Base-by-base conservation (phyloP, 345 rosid species). In the Arabidopsis arenosa region DNA sequence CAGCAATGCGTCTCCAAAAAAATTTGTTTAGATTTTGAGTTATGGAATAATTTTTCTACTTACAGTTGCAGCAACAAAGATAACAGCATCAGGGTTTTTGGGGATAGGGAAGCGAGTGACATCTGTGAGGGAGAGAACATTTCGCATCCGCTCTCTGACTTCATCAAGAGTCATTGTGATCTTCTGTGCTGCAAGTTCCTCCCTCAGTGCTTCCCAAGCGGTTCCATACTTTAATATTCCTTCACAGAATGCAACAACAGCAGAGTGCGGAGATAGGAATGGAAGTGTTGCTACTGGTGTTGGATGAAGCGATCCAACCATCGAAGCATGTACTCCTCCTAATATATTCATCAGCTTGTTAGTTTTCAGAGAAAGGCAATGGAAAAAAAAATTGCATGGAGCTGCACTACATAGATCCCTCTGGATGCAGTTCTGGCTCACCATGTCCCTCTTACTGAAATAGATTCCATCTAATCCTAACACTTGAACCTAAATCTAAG, bases 321-420 rank as follows among this genome's bases (percentile, higher is more conserved):
- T 92, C 66, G 98, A 96, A 80, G 99, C 97, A 81, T 92, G 98
- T 9, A 95, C 99, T 83, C 99, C 98, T 26, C 99, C 99, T 86
- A 63, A 65, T 33, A 61, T 72, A 76, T 64, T 49, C 66, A 64
- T 47, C 2, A 57, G 39, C 4, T 28, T 28, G 32, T 3, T 23
- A 28, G 32, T 4, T 11, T 47, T 17, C 54, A 81, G 74, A 28
- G 18, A 81, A 60, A 53, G 48, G 70, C 84, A 23, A 8, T 43
- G 48, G 18, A 58, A 68, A 66, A 58, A 12, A 75, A 28, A 2
- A 14, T 37, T 37, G 6, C 17, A 64, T 23, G 56, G 47, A 71
- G 53, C 15, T 77, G 13, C 53, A 63, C 32, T 3, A 36, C 6
- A 56, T 37, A 39, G 9, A 45, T 63, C 44, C 37, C 51, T 54